Evolutionary conservation across 768 basidiomycete genomes (phyloP).

Genomic region (Hirschioporus abietinus): DNA sequence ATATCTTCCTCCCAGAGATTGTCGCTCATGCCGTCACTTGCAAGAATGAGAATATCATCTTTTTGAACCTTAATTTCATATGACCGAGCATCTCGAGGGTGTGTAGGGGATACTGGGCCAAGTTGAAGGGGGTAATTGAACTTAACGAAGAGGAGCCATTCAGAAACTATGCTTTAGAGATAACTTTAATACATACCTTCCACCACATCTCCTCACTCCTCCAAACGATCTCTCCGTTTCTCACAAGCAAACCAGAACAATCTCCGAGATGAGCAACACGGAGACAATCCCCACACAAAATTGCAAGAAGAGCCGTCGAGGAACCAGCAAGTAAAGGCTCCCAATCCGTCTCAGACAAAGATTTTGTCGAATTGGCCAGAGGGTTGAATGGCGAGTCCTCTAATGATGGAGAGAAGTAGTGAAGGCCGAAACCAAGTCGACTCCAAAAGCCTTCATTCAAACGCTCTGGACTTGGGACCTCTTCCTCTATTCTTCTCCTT

Average conservation of each 20-base stretch:
- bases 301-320: constrained; percentile 63
- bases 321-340: constrained; percentile 53
- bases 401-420: background rate
- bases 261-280: constrained; percentile 84
- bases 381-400: background rate
- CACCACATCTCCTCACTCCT: constrained; percentile 94
- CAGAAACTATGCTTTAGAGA: constrained; percentile 30
- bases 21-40: constrained; percentile 77
- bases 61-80: constrained; percentile 63
- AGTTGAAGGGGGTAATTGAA: constrained; percentile 67
- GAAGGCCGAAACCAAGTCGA: background rate
- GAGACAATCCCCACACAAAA: constrained; percentile 60
- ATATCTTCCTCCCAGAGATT: constrained; percentile 89
- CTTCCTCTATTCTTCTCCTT: background rate
- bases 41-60: constrained; percentile 76
- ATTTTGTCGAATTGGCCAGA: constrained; percentile 5
- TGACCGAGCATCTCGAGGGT: constrained; percentile 62
- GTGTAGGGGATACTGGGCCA: constrained; percentile 54
- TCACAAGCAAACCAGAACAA: constrained; percentile 82
- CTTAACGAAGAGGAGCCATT: constrained; percentile 31
- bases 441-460: background rate
- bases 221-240: constrained; percentile 76
- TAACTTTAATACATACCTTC: constrained; percentile 39
- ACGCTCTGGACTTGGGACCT: background rate
- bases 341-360: constrained; percentile 5